Evolutionary conservation across 1,284 basidiomycete genomes (phyloP).

Genomic region (Apiotrichum veenhuisii): DNA sequence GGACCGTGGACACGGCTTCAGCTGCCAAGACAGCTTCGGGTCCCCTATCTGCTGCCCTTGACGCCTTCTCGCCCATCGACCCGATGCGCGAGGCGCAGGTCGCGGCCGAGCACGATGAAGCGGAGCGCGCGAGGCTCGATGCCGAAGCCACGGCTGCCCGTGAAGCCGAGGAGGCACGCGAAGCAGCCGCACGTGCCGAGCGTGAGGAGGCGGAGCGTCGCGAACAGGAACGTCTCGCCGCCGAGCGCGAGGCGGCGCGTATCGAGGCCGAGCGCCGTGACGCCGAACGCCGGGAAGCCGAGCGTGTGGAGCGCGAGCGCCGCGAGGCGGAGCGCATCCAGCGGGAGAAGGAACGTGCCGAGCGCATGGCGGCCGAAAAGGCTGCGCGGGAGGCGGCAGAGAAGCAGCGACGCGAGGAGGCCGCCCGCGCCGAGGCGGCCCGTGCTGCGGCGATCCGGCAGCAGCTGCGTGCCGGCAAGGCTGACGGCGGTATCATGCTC

Average conservation of each 20-base stretch:
- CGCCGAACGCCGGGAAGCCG: not conserved
- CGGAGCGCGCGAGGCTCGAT: not conserved
- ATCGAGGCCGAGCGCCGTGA: not conserved
- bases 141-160: not conserved
- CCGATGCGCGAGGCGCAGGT: too few relatives aligned
- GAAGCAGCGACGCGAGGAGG: conserved; percentile 3
- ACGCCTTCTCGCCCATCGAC: not conserved
- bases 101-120: not conserved
- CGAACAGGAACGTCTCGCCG: not conserved
- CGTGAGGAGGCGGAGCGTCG: too few relatives aligned
- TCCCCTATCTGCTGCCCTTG: not conserved
- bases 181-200: not conserved
- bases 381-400: conserved; percentile 1
- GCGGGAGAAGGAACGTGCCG: conserved; percentile 1
- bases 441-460: conserved; percentile 6
- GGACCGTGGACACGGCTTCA: too few relatives aligned
- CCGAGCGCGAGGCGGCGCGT: conserved; percentile 3
- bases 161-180: not conserved
- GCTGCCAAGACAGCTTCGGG: not conserved
- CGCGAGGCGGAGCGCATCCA: not conserved
- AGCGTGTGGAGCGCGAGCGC: not conserved
- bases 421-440: not conserved
- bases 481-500: conserved; percentile 38
- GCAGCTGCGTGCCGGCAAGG: conserved; percentile 12
- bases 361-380: conserved; percentile 3